These are phyloP conservation scores for Aspergillus oerlinghausenensis DNA, from an alignment of 2,329 filamentous ascomycete species.

Conservation along the genomic window DNA sequence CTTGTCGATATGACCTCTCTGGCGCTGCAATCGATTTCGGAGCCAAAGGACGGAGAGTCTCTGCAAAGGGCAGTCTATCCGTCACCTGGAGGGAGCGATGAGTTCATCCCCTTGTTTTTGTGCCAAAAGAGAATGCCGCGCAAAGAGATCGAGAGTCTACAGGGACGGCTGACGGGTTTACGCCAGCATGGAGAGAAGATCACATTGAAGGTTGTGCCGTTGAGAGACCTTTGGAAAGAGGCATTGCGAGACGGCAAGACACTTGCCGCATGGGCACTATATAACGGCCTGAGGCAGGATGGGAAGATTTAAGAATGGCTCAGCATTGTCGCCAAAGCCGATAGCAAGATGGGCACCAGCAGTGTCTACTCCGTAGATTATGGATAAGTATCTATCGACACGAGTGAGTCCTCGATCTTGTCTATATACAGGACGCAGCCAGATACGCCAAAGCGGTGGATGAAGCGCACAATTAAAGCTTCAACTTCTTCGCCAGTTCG, in stretches of 20 bases:
- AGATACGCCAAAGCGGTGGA: neutral
- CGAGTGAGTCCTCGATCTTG: neutral
- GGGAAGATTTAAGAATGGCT: constrained; percentile 34
- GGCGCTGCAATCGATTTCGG: constrained; percentile 30
- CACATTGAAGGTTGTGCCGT: constrained; percentile 50
- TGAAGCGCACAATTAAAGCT: constrained; percentile 11
- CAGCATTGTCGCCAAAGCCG: neutral
- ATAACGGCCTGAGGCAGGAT: constrained; percentile 48
- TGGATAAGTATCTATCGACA: neutral
- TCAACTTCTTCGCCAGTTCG: constrained; percentile 58
- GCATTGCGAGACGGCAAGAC: constrained; percentile 54
- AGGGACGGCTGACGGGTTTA: constrained; percentile 52
- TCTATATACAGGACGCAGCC: neutral
- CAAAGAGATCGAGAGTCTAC: constrained; percentile 46
- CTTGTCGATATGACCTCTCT: constrained; percentile 53
- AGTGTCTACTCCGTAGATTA: neutral
- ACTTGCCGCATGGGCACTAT: constrained; percentile 52
- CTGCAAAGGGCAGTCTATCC: constrained; percentile 51
- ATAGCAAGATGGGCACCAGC: neutral
- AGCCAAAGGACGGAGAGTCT: constrained; percentile 24
- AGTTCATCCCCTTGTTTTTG: constrained; percentile 55
- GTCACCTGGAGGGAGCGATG: constrained; percentile 53
- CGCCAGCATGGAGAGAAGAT: constrained; percentile 56
- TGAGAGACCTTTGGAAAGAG: constrained; percentile 51
- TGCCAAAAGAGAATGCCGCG: constrained; percentile 50